phyloP scores from a whole-genome alignment of 2,329 filamentous ascomycete species.

The Chalaropsis ovoidea region DNA sequence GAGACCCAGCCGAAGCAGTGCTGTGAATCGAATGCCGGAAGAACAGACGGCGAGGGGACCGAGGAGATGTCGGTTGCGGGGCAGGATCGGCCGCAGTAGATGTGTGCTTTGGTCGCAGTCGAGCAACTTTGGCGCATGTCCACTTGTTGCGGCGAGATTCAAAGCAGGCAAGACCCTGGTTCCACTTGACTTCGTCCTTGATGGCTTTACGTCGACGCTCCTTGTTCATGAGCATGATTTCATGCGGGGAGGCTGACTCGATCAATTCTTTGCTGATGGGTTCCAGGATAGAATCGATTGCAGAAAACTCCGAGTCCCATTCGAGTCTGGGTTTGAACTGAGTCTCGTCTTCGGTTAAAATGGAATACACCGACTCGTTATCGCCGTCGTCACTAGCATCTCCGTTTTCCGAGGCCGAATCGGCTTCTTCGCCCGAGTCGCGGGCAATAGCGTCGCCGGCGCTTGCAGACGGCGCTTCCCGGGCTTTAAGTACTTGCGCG shows the following conservation, averaged over 20 bases:
- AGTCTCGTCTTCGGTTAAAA: slow-evolving; percentile 47
- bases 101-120: slow-evolving; percentile 39
- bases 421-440: slow-evolving; percentile 15
- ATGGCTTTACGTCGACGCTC: slow-evolving; percentile 47
- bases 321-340: slow-evolving; percentile 43
- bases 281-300: slow-evolving; percentile 15
- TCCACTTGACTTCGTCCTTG: slow-evolving; percentile 62
- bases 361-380: slow-evolving; percentile 46
- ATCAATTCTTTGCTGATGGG: background rate
- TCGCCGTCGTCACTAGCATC: slow-evolving; percentile 32
- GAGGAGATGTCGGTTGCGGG: slow-evolving; percentile 35
- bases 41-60: slow-evolving; percentile 42
- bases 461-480: background rate
- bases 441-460: background rate
- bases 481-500: slow-evolving; percentile 16
- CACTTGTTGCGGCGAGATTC: slow-evolving; percentile 68
- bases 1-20: slow-evolving; percentile 27
- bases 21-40: slow-evolving; percentile 40
- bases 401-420: slow-evolving; percentile 19
- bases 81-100: slow-evolving; percentile 27
- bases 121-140: slow-evolving; percentile 62
- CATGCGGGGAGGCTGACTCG: background rate
- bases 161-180: slow-evolving; percentile 72
- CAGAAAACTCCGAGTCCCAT: slow-evolving; percentile 39
- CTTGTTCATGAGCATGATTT: slow-evolving; percentile 29